Base-by-base conservation (phyloP, 768 basidiomycete species). In the Hemileccinum rubropunctum region DNA sequence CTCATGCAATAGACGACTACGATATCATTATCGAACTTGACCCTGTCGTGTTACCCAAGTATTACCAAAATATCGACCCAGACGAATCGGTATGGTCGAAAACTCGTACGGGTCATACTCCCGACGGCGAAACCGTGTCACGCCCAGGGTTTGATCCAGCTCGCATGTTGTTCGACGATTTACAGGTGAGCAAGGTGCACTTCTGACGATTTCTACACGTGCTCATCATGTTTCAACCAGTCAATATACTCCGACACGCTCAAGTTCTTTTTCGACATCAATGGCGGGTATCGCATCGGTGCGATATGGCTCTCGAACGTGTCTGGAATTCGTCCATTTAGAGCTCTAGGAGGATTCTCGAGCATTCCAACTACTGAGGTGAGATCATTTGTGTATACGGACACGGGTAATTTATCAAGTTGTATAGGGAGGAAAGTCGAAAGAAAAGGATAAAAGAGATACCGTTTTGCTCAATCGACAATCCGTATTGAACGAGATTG, bases 131-230 rank as follows among this genome's bases (percentile, higher is more conserved):
- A 12, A 60, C 56, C 2, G 46, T 54, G 10, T 58, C 73, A 14
- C 75, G 82, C 34, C 79, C 91, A 15, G 92, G 83, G 2, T 94
- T 91, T 58, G 91, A 98, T 67, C 93, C 93, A 1, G 86, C 82
- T 0, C 71, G 70, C 13, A 58, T 82, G 52, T 74, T 92, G 14
- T 79, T 85, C 58, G 63, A 74, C 15, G 91, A 95, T 57, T 71
- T 98, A 6, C 78, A 85, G 76, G 93, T 90, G 52, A 41, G 76
- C 58, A 14, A n/a, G 30, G 23, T 5, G n/a, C 32, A 38, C 34
- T 15, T 45, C 34, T 36, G 28, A 41, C 32, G 34, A 13, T 45
- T 33, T 13, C 33, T 33, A 30, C 32, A 51, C 35, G 50, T 38
- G 13, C 52, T 50, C 17, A 40, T 27, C 14, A 15, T n/a, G n/a